phyloP scores from a whole-genome alignment of 805 yeast species.

The Monosporozyma aquatica region DNA sequence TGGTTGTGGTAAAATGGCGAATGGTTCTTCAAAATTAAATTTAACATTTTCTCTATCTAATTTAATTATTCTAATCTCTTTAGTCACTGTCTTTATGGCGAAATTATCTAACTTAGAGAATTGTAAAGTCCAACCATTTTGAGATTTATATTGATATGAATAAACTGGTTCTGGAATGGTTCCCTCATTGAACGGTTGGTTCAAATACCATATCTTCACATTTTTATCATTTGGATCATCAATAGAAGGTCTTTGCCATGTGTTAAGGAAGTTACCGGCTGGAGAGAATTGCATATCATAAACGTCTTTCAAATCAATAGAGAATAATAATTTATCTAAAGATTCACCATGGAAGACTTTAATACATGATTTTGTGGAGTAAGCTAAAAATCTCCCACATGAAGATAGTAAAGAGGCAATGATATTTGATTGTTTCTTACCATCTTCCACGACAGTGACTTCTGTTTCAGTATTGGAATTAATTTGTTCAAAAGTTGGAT shows the following conservation, averaged over 20 bases:
- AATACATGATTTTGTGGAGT: slow-evolving; percentile 21
- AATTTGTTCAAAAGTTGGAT: slow-evolving; percentile 24
- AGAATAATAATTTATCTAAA: slow-evolving; percentile 16
- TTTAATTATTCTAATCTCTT: slow-evolving; percentile 28
- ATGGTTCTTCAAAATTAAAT: slow-evolving; percentile 42
- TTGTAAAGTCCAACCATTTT: slow-evolving; percentile 65
- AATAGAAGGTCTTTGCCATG: slow-evolving; percentile 84
- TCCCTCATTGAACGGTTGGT: slow-evolving; percentile 34
- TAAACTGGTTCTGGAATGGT: slow-evolving; percentile 14
- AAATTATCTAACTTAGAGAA: slow-evolving; percentile 30
- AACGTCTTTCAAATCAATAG: slow-evolving; percentile 46
- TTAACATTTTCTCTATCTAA: slow-evolving; percentile 36
- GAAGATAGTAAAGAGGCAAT: slow-evolving; percentile 27
- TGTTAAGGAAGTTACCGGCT: slow-evolving; percentile 64
- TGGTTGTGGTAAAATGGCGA: slow-evolving; percentile 41
- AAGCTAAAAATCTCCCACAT: slow-evolving; percentile 30
- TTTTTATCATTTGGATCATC: slow-evolving; percentile 69
- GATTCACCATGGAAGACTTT: slow-evolving; percentile 24
- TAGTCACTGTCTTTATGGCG: slow-evolving; percentile 23
- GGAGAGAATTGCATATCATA: slow-evolving; percentile 87
- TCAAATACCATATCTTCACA: slow-evolving; percentile 63
- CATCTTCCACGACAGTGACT: slow-evolving; percentile 6
- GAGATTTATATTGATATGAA: slow-evolving; percentile 69
- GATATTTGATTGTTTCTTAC: slow-evolving; percentile 7
- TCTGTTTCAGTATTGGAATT: slow-evolving; percentile 16